These are phyloP conservation scores for Lantana camara DNA, from an alignment of 257 asterid genomes.

Conservation along the genomic window DNA sequence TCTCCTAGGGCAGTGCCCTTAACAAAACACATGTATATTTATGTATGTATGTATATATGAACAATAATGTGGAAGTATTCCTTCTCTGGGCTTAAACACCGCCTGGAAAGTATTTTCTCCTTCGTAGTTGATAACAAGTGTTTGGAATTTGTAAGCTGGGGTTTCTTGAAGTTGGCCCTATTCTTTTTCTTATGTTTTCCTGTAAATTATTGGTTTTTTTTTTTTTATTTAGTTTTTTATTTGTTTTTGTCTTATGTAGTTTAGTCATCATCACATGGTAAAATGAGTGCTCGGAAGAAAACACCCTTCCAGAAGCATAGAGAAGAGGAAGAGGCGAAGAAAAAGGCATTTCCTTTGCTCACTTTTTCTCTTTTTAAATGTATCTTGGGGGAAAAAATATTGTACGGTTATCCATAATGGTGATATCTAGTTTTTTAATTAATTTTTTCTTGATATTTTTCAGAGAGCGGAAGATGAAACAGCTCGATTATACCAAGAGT, in stretches of 20 bases:
- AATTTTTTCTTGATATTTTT: slow-evolving; percentile 2
- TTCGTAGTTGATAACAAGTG: neutral
- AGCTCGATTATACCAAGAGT: slow-evolving; percentile 66
- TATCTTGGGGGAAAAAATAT: too few species aligned
- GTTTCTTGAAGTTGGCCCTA: neutral
- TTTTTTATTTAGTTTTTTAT: too few species aligned
- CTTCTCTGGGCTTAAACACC: neutral
- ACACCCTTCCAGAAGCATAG: slow-evolving; percentile 81
- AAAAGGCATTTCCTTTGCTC: slow-evolving; percentile 40
- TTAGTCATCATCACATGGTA: slow-evolving; percentile 20
- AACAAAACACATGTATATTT: too few species aligned
- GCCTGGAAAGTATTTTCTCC: neutral
- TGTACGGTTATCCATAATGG: neutral
- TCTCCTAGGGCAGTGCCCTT: neutral
- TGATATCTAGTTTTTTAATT: neutral
- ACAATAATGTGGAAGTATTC: neutral
- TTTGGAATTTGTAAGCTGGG: slow-evolving; percentile 1
- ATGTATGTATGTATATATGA: neutral
- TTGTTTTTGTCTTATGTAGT: slow-evolving; percentile 28
- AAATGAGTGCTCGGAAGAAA: slow-evolving; percentile 72
- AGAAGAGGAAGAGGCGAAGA: slow-evolving; percentile 82
- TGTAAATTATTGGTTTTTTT: neutral
- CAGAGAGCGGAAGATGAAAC: slow-evolving; percentile 81
- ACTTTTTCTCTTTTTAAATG: neutral
- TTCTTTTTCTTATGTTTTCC: neutral